Evolutionary conservation across 179 eudicot species (phyloP).

Genomic region (Beta corolliflora): DNA sequence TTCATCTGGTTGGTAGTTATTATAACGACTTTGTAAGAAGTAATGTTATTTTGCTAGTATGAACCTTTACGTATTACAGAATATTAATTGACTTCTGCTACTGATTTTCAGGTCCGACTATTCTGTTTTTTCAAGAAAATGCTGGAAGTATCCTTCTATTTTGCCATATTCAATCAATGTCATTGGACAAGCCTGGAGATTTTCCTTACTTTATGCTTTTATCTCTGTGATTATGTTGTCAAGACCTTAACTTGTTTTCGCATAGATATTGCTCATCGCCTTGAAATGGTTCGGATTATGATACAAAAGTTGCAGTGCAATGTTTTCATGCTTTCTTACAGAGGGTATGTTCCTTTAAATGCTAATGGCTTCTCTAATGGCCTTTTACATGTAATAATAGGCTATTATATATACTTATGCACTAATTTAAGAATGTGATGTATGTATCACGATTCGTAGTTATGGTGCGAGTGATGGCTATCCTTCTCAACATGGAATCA

Average conservation of each 20-base stretch:
- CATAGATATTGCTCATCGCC: constrained; percentile 95
- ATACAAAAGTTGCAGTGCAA: constrained; percentile 82
- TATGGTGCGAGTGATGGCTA: constrained; percentile 96
- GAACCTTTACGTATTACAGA: background rate
- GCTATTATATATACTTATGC: background rate
- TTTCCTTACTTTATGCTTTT: background rate
- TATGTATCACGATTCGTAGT: constrained; percentile 38
- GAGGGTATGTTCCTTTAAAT: constrained; percentile 63
- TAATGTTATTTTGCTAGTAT: background rate
- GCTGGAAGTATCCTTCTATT: constrained; percentile 97
- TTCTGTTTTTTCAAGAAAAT: constrained; percentile 94
- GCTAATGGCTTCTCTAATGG: constrained; percentile 1
- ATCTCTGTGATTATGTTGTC: constrained; percentile 2
- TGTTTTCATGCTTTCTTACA: constrained; percentile 94
- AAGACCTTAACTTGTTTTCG: constrained; percentile 54
- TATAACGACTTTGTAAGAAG: background rate
- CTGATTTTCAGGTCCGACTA: constrained; percentile 85
- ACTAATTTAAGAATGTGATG: constrained; percentile 4
- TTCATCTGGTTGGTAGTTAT: background rate
- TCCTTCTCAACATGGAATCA: constrained; percentile 94
- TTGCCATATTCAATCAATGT: constrained; percentile 1
- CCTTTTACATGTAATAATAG: background rate
- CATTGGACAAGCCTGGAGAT: background rate
- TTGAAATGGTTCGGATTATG: constrained; percentile 93
- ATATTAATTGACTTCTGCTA: constrained; percentile 17